Evolutionary conservation across 805 yeast genomes (phyloP).

Genomic region (Zygosaccharomyces siamensis): DNA sequence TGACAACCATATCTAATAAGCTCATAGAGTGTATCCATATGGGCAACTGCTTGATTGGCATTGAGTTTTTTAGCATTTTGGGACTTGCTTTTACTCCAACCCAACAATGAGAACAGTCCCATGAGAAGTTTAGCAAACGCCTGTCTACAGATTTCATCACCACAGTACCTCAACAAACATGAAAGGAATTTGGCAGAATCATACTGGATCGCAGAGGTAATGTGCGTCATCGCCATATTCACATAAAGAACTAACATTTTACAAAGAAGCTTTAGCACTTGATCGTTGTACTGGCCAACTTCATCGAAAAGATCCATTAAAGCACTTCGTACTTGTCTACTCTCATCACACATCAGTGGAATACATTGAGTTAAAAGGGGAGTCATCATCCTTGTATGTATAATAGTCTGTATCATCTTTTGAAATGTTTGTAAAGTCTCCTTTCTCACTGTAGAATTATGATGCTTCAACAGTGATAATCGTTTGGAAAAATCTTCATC

Average conservation of each 20-base stretch:
- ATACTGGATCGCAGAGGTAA: slow-evolving; percentile 65
- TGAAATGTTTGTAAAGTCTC: slow-evolving; percentile 59
- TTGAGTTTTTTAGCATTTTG: slow-evolving; percentile 22
- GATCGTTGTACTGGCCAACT: slow-evolving; percentile 47
- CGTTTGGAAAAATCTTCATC: slow-evolving; percentile 53
- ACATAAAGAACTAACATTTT: slow-evolving; percentile 63
- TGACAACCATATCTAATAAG: slow-evolving; percentile 43
- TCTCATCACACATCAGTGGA: slow-evolving; percentile 48
- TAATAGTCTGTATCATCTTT: slow-evolving; percentile 46
- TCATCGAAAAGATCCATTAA: slow-evolving; percentile 45
- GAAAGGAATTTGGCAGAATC: slow-evolving; percentile 68
- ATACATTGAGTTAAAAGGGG: slow-evolving; percentile 30
- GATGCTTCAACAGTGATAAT: slow-evolving; percentile 69
- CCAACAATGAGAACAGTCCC: slow-evolving; percentile 62
- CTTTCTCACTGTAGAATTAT: slow-evolving; percentile 61
- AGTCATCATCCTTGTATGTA: slow-evolving; percentile 26
- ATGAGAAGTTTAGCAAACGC: slow-evolving; percentile 67
- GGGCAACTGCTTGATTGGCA: slow-evolving; percentile 26
- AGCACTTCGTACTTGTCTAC: slow-evolving; percentile 58
- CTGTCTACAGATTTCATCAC: slow-evolving; percentile 52
- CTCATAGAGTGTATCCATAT: slow-evolving; percentile 37
- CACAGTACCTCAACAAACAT: slow-evolving; percentile 51
- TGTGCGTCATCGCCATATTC: slow-evolving; percentile 91
- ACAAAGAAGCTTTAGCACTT: slow-evolving; percentile 57
- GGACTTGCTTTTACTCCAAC: slow-evolving; percentile 51